Conservation (phyloP, 352 stramenopile genomes). For the Pythium rhizo-oryzae region DNA sequence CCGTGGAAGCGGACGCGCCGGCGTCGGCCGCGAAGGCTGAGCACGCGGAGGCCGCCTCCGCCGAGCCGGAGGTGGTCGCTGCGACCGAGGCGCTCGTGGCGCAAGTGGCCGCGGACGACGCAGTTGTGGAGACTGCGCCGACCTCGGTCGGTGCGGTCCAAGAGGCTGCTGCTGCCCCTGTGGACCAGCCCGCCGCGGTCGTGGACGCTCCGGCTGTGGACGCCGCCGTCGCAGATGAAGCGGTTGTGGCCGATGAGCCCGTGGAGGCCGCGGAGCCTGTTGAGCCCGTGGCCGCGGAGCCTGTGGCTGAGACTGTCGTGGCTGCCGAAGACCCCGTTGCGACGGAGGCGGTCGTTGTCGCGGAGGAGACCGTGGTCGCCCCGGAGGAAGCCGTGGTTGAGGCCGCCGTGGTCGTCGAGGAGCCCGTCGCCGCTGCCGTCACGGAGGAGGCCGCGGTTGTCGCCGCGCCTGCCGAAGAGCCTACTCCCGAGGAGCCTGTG, state of each 20-base stretch:
- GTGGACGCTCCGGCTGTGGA: neutral
- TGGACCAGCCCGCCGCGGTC: neutral
- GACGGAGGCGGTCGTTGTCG: conserved; percentile 14
- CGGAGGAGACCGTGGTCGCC: conserved; percentile 20
- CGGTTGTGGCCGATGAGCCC: conserved; percentile 10
- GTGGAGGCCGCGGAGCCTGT: conserved; percentile 16
- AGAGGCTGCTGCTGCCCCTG: conserved; percentile 6
- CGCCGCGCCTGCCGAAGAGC: neutral
- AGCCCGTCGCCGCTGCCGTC: neutral
- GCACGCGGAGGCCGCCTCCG: too few relatives aligned
- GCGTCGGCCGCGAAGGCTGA: too few relatives aligned
- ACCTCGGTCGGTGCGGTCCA: neutral
- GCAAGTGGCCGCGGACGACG: neutral
- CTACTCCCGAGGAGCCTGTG: conserved; percentile 7
- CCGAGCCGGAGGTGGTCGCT: neutral
- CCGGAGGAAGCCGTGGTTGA: conserved; percentile 2
- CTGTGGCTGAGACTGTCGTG: conserved; percentile 11
- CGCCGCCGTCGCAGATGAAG: conserved; percentile 5
- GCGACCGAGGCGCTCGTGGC: neutral
- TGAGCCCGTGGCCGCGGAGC: conserved; percentile 8
- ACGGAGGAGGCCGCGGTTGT: neutral
- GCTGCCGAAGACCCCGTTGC: conserved; percentile 4
- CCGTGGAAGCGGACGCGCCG: neutral
- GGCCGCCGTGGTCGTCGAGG: conserved; percentile 10
- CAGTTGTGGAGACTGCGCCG: too few relatives aligned